Conservation (phyloP, 1,139 yeast genomes). For the Sugiyamaella sp. region DNA sequence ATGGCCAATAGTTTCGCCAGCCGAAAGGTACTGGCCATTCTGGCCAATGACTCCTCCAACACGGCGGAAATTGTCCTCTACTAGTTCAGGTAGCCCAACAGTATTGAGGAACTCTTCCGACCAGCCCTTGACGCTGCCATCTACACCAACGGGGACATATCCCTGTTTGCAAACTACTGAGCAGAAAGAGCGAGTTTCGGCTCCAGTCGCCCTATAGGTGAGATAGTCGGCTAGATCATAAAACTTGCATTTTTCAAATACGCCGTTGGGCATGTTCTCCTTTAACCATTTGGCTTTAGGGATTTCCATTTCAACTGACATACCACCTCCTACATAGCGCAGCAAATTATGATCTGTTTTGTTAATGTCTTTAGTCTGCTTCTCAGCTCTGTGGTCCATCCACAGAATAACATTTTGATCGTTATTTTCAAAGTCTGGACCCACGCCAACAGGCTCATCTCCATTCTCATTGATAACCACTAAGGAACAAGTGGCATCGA, state of each 20-base stretch:
- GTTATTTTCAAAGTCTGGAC: slow-evolving; percentile 78
- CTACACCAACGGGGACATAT: slow-evolving; percentile 88
- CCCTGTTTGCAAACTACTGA: slow-evolving; percentile 97
- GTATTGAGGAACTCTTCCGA: slow-evolving; percentile 69
- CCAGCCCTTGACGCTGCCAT: slow-evolving; percentile 88
- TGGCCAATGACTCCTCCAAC: slow-evolving; percentile 80
- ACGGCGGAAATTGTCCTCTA: slow-evolving; percentile 71
- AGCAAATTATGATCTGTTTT: slow-evolving; percentile 76
- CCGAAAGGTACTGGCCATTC: slow-evolving; percentile 74
- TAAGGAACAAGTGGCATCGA: slow-evolving; percentile 95
- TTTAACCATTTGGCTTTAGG: slow-evolving; percentile 98
- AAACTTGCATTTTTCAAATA: slow-evolving; percentile 70
- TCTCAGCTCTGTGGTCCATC: slow-evolving; percentile 98
- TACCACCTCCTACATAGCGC: slow-evolving; percentile 93
- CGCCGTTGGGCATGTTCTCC: slow-evolving; percentile 72
- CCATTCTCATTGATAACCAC: slow-evolving; percentile 71
- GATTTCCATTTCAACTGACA: slow-evolving; percentile 97
- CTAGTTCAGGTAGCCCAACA: slow-evolving; percentile 75
- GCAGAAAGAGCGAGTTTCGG: slow-evolving; percentile 83
- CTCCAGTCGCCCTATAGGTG: slow-evolving; percentile 87
- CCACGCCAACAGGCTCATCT: slow-evolving; percentile 81
- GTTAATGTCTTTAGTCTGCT: slow-evolving; percentile 81
- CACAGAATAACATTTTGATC: slow-evolving; percentile 86
- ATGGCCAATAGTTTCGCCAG: slow-evolving; percentile 86
- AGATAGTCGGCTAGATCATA: slow-evolving; percentile 90